phyloP scores from a whole-genome alignment of 1,284 basidiomycete species.

The Leccinum subatratum region DNA sequence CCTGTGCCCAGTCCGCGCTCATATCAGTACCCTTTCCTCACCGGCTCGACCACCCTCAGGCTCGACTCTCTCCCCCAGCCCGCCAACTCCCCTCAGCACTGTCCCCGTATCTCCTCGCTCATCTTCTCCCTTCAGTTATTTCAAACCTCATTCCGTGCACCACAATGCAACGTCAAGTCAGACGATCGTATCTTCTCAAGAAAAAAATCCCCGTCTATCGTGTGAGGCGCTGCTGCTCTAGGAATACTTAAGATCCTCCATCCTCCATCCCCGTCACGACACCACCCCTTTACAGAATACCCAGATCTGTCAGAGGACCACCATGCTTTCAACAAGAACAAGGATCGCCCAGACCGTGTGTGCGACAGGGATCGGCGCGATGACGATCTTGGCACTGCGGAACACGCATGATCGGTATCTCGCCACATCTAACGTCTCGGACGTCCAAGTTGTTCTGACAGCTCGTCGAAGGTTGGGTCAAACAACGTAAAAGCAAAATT shows the following conservation, averaged over 20 bases:
- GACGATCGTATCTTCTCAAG: slow-evolving; percentile 23
- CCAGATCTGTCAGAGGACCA: no score
- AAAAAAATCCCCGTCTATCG: slow-evolving; percentile 32
- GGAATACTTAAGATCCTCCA: slow-evolving; percentile 46
- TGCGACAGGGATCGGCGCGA: slow-evolving; percentile 31
- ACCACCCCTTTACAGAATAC: slow-evolving; percentile 14
- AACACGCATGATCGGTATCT: slow-evolving; percentile 62
- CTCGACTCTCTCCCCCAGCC: no score
- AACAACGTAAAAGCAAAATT: no score
- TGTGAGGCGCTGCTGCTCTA: slow-evolving; percentile 38
- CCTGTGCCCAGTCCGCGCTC: no score
- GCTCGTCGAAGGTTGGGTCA: no score
- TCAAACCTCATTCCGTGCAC: slow-evolving; percentile 12
- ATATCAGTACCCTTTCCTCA: no score
- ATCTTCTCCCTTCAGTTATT: slow-evolving; percentile 40
- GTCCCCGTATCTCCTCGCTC: slow-evolving; percentile 32
- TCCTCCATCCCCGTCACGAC: slow-evolving; percentile 37
- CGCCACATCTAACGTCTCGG: no score
- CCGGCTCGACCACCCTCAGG: no score
- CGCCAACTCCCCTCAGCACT: no score
- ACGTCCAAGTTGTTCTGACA: no score
- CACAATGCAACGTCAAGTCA: not conserved
- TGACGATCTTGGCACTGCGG: slow-evolving; percentile 45
- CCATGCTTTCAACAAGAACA: slow-evolving; percentile 18
- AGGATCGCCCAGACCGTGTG: slow-evolving; percentile 15